A percentile compares a stretch with the other conserved stretches of the same genome.
These are phyloP conservation scores for Colletotrichum melonis DNA, from an alignment of 2,329 filamentous ascomycete species.

Conservation along the genomic window DNA sequence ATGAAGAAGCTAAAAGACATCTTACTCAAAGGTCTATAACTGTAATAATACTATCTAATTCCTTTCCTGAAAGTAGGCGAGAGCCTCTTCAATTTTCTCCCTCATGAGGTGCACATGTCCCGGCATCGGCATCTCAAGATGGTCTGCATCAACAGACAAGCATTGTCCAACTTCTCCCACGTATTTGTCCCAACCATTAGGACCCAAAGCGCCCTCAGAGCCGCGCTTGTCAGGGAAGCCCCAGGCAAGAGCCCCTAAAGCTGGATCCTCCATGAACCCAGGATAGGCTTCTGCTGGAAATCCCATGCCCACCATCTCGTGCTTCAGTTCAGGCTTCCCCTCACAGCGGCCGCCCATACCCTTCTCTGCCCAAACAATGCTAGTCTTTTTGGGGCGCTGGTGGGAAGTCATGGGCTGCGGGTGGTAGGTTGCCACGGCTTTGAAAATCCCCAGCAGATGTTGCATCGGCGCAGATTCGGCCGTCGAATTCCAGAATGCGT, in stretches of 20 bases:
- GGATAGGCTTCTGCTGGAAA: constrained; percentile 7
- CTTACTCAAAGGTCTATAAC: too few species aligned
- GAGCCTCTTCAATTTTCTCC: not conserved
- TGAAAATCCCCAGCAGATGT: not conserved
- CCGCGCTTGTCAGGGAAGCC: constrained; percentile 3
- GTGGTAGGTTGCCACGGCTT: not conserved
- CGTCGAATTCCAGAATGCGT: not conserved
- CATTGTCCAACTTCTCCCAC: not conserved
- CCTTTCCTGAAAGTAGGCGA: not conserved
- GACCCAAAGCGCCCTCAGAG: not conserved
- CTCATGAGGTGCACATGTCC: not conserved
- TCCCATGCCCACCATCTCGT: constrained; percentile 1
- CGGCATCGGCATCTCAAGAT: not conserved
- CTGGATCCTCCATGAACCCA: constrained; percentile 7
- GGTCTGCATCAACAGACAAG: constrained; percentile 6
- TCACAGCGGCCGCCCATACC: not conserved
- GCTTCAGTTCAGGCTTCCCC: not conserved
- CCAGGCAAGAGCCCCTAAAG: constrained; percentile 9
- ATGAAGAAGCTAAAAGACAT: too few species aligned
- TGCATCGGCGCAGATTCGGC: not conserved
- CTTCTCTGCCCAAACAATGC: not conserved
- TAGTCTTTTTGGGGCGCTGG: not conserved
- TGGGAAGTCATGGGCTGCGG: not conserved
- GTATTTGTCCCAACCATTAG: constrained; percentile 1
- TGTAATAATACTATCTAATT: too few species aligned